Evolutionary conservation across 176 grass and related monocot species (phyloP).

Genomic region (Cocos nucifera): DNA sequence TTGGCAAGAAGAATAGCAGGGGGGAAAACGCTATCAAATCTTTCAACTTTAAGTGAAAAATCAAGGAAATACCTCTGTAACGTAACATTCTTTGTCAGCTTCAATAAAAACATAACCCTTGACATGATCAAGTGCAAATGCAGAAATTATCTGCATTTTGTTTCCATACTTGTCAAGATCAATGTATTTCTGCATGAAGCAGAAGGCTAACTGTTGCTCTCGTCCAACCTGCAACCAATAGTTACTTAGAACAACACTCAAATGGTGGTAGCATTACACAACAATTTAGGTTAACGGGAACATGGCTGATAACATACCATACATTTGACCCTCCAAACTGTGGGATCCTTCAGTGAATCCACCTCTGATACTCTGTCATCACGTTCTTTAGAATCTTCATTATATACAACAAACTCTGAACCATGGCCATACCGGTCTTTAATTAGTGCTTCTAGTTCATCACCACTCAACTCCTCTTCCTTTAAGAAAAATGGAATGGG

Average conservation of each 20-base stretch:
- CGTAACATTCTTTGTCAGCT: slow-evolving; percentile 83
- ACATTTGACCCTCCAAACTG: slow-evolving; percentile 88
- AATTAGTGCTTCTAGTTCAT: slow-evolving; percentile 84
- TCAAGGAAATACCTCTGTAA: slow-evolving; percentile 61
- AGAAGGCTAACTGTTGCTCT: slow-evolving; percentile 79
- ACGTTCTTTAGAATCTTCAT: slow-evolving; percentile 39
- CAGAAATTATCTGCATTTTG: slow-evolving; percentile 73
- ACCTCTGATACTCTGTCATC: slow-evolving; percentile 27
- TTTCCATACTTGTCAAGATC: slow-evolving; percentile 57
- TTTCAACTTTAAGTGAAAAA: too few species aligned
- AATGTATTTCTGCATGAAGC: slow-evolving; percentile 95
- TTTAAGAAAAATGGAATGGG: slow-evolving; percentile 83
- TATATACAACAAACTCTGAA: slow-evolving; percentile 33
- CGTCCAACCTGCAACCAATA: slow-evolving; percentile 61
- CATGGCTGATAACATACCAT: slow-evolving; percentile 44
- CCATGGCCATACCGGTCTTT: slow-evolving; percentile 49
- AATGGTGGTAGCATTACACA: not conserved
- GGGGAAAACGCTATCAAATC: too few species aligned
- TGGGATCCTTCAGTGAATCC: slow-evolving; percentile 46
- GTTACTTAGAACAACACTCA: slow-evolving; percentile 17
- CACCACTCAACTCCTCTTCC: slow-evolving; percentile 84
- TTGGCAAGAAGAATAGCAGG: too few species aligned
- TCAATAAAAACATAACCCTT: slow-evolving; percentile 92
- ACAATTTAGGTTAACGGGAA: not conserved
- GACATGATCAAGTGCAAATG: slow-evolving; percentile 86